phyloP scores from a whole-genome alignment of 75 land plant species.

The Sequoiadendron giganteum region DNA sequence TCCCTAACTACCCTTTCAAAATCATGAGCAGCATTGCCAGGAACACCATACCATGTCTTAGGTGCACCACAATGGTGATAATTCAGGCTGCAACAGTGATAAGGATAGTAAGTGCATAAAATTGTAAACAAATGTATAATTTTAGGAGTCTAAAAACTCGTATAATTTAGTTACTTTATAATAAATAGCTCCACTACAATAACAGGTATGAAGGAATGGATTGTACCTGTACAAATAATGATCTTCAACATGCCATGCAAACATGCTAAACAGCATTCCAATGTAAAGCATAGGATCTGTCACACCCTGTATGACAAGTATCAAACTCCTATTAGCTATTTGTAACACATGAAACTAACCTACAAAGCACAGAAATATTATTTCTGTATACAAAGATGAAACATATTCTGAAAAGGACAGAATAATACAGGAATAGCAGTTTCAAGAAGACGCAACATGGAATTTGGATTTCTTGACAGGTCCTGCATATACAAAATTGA shows the following conservation, averaged over 20 bases:
- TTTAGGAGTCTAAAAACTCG: background rate
- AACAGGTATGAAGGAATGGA: background rate
- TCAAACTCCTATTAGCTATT: background rate
- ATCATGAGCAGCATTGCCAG: constrained; percentile 75
- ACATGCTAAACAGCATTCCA: constrained; percentile 95
- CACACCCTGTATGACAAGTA: constrained; percentile 61
- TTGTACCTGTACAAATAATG: constrained; percentile 86
- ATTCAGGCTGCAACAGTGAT: constrained; percentile 54
- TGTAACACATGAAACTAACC: background rate
- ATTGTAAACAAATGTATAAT: background rate
- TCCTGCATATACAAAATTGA: constrained; percentile 34
- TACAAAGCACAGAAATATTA: background rate
- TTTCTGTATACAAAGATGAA: background rate
- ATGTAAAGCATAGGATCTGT: constrained; percentile 99
- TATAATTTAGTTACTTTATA: background rate
- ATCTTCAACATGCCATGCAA: constrained; percentile 99
- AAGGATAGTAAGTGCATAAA: background rate
- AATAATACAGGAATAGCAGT: constrained; percentile 63
- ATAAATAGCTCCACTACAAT: background rate
- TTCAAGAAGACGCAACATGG: constrained; percentile 66
- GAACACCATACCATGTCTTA: constrained; percentile 96
- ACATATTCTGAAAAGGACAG: background rate
- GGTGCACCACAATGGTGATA: constrained; percentile 97
- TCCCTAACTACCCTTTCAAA: constrained; percentile 75
- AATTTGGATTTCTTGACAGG: constrained; percentile 62